A percentile compares a stretch with the other conserved stretches of the same genome.
Conservation (phyloP, 192 early-diverging fungal genomes). For the Coemansia sp. region DNA sequence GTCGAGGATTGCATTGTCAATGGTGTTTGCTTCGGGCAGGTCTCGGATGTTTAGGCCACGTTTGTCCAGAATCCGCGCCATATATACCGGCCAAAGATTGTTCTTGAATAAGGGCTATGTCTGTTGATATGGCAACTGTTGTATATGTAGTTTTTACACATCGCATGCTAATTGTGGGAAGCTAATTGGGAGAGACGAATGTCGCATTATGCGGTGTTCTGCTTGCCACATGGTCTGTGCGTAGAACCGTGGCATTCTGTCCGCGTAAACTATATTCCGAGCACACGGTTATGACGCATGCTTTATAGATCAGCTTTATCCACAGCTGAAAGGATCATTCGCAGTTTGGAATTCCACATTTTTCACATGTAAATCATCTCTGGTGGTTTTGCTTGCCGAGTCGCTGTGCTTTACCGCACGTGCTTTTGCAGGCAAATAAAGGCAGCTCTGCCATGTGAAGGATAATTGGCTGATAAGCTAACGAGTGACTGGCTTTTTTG, state of each 20-base stretch:
- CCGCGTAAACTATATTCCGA: conserved; percentile 8
- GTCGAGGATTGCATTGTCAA: too few relatives aligned
- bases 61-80: too few relatives aligned
- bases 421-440: conserved; percentile 2
- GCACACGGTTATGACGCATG: background rate
- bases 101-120: background rate
- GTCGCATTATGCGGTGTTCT: background rate
- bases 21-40: too few relatives aligned
- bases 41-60: too few relatives aligned
- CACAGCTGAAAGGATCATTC: too few relatives aligned
- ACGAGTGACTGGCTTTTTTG: background rate
- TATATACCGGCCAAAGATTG: too few relatives aligned
- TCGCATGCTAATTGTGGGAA: background rate
- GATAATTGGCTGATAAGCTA: conserved; percentile 2
- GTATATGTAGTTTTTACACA: background rate
- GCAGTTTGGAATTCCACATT: too few relatives aligned
- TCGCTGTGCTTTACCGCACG: conserved; percentile 7
- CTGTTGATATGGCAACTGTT: background rate
- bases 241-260: background rate
- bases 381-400: background rate
- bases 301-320: background rate
- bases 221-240: background rate
- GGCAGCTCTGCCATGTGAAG: background rate
- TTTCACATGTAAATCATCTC: conserved; percentile 9
- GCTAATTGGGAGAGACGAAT: background rate